These are phyloP conservation scores for Raffaelea ambrosiae DNA, from an alignment of 2,329 filamentous ascomycete genomes.

Conservation along the genomic window DNA sequence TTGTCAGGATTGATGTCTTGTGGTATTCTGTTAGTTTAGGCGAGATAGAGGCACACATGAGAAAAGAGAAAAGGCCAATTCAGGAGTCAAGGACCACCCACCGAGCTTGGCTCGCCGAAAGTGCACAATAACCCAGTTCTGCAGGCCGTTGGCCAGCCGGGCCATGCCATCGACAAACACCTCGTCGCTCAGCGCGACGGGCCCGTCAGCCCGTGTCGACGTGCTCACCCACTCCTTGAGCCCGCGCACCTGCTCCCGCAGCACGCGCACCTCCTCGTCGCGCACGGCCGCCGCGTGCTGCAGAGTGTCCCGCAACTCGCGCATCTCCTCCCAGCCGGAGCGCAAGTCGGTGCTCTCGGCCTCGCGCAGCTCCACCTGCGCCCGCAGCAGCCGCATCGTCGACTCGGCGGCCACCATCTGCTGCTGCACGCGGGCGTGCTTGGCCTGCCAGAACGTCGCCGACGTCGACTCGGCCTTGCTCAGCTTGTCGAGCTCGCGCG, in stretches of 20 bases:
- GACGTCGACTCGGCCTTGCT: slow-evolving; percentile 46
- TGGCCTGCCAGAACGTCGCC: slow-evolving; percentile 49
- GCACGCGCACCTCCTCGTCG: slow-evolving; percentile 47
- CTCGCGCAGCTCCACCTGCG: slow-evolving; percentile 39
- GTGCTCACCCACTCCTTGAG: slow-evolving; percentile 66
- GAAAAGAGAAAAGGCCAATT: background rate
- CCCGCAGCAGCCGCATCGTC: slow-evolving; percentile 34
- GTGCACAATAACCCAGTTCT: slow-evolving; percentile 67
- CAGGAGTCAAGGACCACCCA: slow-evolving; percentile 20
- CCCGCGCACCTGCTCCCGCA: slow-evolving; percentile 53
- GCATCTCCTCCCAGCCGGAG: slow-evolving; percentile 37
- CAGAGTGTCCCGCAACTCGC: slow-evolving; percentile 28
- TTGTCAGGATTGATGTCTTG: slow-evolving; percentile 1
- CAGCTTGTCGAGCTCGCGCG: slow-evolving; percentile 42
- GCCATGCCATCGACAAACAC: slow-evolving; percentile 55
- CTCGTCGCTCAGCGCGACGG: slow-evolving; percentile 55
- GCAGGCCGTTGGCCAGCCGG: slow-evolving; percentile 55
- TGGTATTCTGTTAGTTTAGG: background rate
- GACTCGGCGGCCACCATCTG: background rate
- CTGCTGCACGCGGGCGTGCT: slow-evolving; percentile 34
- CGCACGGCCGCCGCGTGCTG: slow-evolving; percentile 34
- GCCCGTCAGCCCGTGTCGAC: slow-evolving; percentile 53
- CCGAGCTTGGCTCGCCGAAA: slow-evolving; percentile 55
- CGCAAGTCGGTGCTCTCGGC: slow-evolving; percentile 40
- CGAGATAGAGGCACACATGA: background rate